A percentile compares a stretch with the other conserved stretches of the same genome.
These are phyloP conservation scores for Boletus fagicola DNA, from an alignment of 768 basidiomycete species.

Conservation along the genomic window DNA sequence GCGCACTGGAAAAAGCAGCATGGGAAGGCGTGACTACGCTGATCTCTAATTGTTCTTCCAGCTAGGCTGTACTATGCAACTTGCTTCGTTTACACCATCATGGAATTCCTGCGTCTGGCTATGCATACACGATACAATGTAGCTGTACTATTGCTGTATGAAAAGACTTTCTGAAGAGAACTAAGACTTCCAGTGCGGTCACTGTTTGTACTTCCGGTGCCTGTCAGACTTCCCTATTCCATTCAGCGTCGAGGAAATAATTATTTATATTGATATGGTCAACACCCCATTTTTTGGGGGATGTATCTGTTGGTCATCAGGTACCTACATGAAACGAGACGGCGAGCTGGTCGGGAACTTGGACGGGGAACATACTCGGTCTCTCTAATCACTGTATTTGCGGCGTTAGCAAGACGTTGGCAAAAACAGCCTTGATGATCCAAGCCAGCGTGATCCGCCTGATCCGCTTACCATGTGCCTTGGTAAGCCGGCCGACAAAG, in stretches of 20 bases:
- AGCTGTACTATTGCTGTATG: not conserved
- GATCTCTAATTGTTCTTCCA: not conserved
- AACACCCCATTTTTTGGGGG: not conserved
- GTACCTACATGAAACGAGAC: not conserved
- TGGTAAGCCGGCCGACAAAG: not conserved
- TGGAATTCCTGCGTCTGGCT: not conserved
- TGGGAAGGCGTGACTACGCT: not conserved
- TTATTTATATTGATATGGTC: too few species aligned
- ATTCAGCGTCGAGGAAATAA: too few species aligned
- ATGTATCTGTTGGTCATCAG: not conserved
- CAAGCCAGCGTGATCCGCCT: not conserved
- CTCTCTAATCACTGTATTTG: too few species aligned
- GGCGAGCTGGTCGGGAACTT: not conserved
- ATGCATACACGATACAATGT: not conserved
- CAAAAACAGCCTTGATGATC: too few species aligned
- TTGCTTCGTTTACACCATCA: too few species aligned
- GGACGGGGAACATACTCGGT: not conserved
- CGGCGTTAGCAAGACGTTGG: too few species aligned
- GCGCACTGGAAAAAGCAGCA: constrained; percentile 3
- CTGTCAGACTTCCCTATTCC: too few species aligned
- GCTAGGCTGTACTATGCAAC: not conserved
- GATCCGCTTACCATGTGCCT: not conserved
- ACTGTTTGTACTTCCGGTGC: too few species aligned
- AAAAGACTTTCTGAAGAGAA: not conserved
- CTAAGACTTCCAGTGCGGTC: not conserved